phyloP scores from a whole-genome alignment of 345 rosid species.

The Linum tenue region DNA sequence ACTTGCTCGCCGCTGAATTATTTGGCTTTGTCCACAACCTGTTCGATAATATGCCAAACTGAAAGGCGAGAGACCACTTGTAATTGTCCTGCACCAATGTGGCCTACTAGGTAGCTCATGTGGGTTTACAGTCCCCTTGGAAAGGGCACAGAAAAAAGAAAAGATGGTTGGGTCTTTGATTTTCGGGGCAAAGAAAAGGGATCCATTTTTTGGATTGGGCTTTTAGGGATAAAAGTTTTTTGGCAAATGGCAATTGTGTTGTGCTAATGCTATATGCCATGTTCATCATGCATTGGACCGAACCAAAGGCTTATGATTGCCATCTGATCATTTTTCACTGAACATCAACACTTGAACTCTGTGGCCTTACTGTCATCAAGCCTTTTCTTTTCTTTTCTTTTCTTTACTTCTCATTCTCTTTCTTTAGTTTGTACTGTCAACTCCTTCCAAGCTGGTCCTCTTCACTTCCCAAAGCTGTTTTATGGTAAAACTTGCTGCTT shows the following conservation, averaged over 20 bases:
- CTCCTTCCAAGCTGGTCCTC: neutral
- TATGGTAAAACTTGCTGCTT: conserved; percentile 7
- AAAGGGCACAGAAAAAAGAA: conserved; percentile 3
- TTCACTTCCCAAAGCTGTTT: neutral
- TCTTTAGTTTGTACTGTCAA: conserved; percentile 2
- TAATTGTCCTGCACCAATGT: conserved; percentile 13
- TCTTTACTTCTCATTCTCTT: neutral
- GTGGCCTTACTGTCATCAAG: conserved; percentile 6
- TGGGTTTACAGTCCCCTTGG: conserved; percentile 11
- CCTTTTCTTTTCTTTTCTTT: conserved; percentile 4
- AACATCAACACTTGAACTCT: conserved; percentile 24
- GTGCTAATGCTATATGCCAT: conserved; percentile 1
- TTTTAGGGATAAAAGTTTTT: conserved; percentile 25
- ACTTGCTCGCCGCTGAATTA: no score
- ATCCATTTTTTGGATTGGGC: conserved; percentile 16
- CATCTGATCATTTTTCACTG: conserved; percentile 6
- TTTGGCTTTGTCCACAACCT: neutral
- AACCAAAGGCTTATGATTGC: conserved; percentile 17
- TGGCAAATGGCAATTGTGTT: conserved; percentile 16
- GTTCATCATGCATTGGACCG: conserved; percentile 15
- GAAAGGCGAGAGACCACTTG: conserved; percentile 2
- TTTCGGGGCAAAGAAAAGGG: conserved; percentile 17
- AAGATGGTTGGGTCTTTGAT: conserved; percentile 17
- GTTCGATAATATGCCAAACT: neutral
- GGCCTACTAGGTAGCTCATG: conserved; percentile 13